Conservation (phyloP, 768 basidiomycete genomes). For the Tulasnella sp. region DNA sequence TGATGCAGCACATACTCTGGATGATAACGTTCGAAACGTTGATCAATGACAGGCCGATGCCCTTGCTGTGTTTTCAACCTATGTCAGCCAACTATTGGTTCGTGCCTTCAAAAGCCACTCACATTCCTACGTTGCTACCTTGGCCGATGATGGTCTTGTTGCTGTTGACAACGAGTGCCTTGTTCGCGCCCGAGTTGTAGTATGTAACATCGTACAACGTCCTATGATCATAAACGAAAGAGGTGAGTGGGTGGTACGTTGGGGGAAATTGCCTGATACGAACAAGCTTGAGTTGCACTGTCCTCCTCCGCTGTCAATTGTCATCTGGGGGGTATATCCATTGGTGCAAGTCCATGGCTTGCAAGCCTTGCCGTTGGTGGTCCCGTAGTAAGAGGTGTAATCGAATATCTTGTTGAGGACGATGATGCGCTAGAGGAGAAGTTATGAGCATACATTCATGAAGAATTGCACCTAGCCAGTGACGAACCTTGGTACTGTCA, state of each 20-base stretch:
- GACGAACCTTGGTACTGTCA: background rate
- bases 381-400: background rate
- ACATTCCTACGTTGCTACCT: background rate
- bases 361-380: background rate
- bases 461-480: background rate
- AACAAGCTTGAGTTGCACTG: background rate
- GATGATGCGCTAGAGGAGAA: background rate
- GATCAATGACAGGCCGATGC: background rate
- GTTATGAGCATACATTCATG: background rate
- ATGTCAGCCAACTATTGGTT: background rate
- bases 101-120: background rate
- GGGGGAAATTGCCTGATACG: too few species aligned
- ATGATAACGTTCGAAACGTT: slow-evolving; percentile 1
- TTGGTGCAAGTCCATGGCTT: background rate
- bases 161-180: background rate
- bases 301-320: background rate
- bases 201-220: background rate
- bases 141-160: slow-evolving; percentile 2
- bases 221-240: background rate
- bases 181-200: background rate
- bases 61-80: background rate
- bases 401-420: background rate
- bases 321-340: background rate
- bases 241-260: too few species aligned
- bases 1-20: background rate